Base-by-base conservation (phyloP, 371 early-diverging fungal species). In the Haplosporangium sp. region DNA sequence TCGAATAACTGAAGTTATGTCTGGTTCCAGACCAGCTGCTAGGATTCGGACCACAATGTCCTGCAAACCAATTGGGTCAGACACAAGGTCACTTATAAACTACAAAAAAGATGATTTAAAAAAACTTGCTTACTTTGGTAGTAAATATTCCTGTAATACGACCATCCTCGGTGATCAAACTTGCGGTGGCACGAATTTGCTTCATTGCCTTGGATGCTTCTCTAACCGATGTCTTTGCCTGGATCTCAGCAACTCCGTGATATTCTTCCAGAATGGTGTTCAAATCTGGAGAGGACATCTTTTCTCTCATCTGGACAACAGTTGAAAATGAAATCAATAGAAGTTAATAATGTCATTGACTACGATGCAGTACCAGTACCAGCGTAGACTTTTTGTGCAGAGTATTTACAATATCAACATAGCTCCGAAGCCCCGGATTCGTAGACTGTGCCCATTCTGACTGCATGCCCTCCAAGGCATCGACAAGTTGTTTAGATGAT, bases 31-130 rank as follows among this genome's bases (percentile, higher is more conserved):
- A 4, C 93, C 93, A 34, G 95, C 94, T n/a, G 97, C 96, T 78
- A 98, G 89, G 19, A 97, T 97, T 64, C 97, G 90, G 67, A 96
- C 87, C 17, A 97, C 97, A 55, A 97, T 90, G 79, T 97, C 97
- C 77, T 20, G 34, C 34, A 45, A 8, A 44, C 8, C 44, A 5
- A 44, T 10, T 44, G 44, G 44, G 44, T 44, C 5, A 5, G 10
- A 63, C 1, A 17, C 38, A 38, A 65, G 10, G 15, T 3, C 42
- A 34, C 15, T 13, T 20, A 38, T 11, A 17, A n/a, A 42, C 40
- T 42, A 4, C 17, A n/a, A 19, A 35, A 4, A 45, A 1, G 45
- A 55, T 38, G 62, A 52, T 50, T 48, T 19, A 56, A n/a, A 2
- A 42, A 27, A n/a, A 15, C 11, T 55, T 55, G 55, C 9, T 11